Percentiles rank a stretch among this genome's conserved stretches.
phyloP scores from a whole-genome alignment of 202 grass and related monocot species.

The Panicum virgatum region DNA sequence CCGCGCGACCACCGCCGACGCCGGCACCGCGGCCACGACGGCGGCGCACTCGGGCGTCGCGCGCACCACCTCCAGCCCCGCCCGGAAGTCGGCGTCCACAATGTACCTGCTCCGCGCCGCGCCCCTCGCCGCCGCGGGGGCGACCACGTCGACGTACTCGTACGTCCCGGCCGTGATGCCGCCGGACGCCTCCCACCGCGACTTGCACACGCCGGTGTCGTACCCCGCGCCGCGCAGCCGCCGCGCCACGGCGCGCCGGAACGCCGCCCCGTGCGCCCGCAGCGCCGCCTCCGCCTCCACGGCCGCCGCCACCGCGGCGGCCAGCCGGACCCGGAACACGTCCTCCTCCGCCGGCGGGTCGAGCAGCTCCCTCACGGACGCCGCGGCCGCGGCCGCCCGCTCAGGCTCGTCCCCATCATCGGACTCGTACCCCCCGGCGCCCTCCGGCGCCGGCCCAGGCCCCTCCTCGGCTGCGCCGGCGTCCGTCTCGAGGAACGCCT shows the following conservation, averaged over 20 bases:
- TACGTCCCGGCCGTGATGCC: slow-evolving; percentile 65
- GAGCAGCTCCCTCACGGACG: slow-evolving; percentile 55
- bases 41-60: slow-evolving; percentile 62
- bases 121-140: background rate
- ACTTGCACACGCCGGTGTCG: slow-evolving; percentile 84
- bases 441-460: background rate
- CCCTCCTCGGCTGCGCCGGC: slow-evolving; percentile 15
- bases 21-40: slow-evolving; percentile 58
- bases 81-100: slow-evolving; percentile 77
- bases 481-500: slow-evolving; percentile 76
- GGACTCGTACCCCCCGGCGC: background rate
- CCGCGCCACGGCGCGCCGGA: slow-evolving; percentile 61
- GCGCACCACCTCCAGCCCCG: slow-evolving; percentile 75
- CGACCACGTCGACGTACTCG: slow-evolving; percentile 93
- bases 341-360: slow-evolving; percentile 50
- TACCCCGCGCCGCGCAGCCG: slow-evolving; percentile 57
- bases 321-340: slow-evolving; percentile 65
- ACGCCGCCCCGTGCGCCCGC: slow-evolving; percentile 34
- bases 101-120: slow-evolving; percentile 57
- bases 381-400: slow-evolving; percentile 26
- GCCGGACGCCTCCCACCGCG: slow-evolving; percentile 65
- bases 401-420: background rate
- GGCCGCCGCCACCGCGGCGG: slow-evolving; percentile 37
- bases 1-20: slow-evolving; percentile 51
- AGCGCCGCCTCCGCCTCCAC: slow-evolving; percentile 37